Base-by-base conservation (phyloP, 2,329 filamentous ascomycete genomes). In the Clonostachys chloroleuca region DNA sequence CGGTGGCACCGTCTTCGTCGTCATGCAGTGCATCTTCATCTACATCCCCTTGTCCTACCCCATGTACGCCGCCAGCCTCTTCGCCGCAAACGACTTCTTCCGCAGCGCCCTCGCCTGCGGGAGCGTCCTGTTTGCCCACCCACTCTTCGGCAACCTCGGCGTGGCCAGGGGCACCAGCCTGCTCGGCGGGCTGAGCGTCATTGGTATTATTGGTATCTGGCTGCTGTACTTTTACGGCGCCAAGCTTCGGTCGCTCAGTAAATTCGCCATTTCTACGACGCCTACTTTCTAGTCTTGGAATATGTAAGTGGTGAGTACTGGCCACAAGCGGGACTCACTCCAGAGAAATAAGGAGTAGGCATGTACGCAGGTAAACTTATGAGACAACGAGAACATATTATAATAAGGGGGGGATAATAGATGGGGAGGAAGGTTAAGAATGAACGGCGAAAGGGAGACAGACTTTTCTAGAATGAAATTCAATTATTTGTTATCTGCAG, bases 51-150 rank as follows among this genome's bases (percentile, higher is more conserved):
- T 81, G 17, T 70, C 66, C 45, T 81, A 81, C 54, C 77, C 77
- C 5, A 65, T 69, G 53, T 81, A 81, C 56, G 78, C 79, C 1
- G 79, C 81, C 36, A 76, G 70, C 43, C 63, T 84, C 18, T 83
- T 84, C 56, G 80, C 80, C 1, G 78, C 71, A 6, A 84, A 83
- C 56, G 80, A 83, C 64, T 78, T 82, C 59, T 74, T 77, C 61
- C 70, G 79, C 39, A 74, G 70, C 33, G 74, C 78, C 3, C 63
- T 86, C 4, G 83, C 82, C 7, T 80, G 77, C 45, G 81, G 74
- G 0, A 77, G 76, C 24, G 73, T 86, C 42, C 63, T 85, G 17
- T 85, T 84, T 54, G 74, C 77, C 0, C 70, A 75, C 42, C 81
- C 83, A 6, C 68, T 86, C 46, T 86, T 77, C 48, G 61, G 65